These are phyloP conservation scores for Fusarium nanum DNA, from an alignment of 2,329 filamentous ascomycete species.

Conservation along the genomic window DNA sequence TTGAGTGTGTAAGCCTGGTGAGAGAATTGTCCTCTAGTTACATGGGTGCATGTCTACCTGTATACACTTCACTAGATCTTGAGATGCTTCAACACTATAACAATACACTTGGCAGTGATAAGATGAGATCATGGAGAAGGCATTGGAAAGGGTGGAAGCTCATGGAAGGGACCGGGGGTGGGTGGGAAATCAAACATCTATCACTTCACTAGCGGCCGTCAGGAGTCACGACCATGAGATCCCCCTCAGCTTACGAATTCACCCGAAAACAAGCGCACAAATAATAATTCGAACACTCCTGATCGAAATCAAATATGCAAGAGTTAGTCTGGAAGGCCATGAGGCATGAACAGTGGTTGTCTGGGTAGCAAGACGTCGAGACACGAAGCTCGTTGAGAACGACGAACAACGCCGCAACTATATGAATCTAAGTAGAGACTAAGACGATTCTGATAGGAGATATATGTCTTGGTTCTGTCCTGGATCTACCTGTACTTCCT, in stretches of 20 bases:
- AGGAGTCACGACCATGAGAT: slow-evolving; percentile 8
- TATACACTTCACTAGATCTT: not conserved
- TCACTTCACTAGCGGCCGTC: not conserved
- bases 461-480: not conserved
- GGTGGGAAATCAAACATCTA: slow-evolving; percentile 1
- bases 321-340: not conserved
- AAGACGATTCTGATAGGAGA: slow-evolving; percentile 3
- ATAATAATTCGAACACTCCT: slow-evolving; percentile 5
- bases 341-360: not conserved
- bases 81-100: slow-evolving; percentile 22
- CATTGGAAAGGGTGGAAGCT: not conserved
- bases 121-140: not conserved
- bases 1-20: not conserved
- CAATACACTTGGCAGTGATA: not conserved
- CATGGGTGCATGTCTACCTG: not conserved
- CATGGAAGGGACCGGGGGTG: not conserved
- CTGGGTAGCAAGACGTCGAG: slow-evolving; percentile 16
- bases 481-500: not conserved
- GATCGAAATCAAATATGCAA: slow-evolving; percentile 14
- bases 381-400: not conserved
- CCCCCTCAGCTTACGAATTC: not conserved
- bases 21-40: not conserved
- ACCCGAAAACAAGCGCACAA: slow-evolving; percentile 17
- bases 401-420: slow-evolving; percentile 6
- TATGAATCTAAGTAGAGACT: not conserved